Evolutionary conservation across 169 alveolate genomes (phyloP), one percentile per base, ranked within the genome.

Genomic region (Eimeria mitis): DNA sequence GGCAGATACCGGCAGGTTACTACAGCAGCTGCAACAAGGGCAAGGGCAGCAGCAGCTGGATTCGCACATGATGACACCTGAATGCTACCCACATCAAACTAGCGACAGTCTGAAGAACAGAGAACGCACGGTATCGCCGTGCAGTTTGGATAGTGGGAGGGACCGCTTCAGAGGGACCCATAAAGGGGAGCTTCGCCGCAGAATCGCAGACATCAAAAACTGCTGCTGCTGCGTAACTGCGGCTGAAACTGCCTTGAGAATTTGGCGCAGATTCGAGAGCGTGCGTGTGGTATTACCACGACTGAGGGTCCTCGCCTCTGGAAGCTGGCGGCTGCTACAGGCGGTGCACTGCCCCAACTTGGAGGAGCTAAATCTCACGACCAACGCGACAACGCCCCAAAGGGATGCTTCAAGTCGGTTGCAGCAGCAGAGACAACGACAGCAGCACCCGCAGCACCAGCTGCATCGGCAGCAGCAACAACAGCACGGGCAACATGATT

Each of bases 261-360:
- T 87, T 28, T 63, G 81, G 83, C 78, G 65, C 47, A 87, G 28
- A n/a, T 87, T 87, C 19, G 65, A 63, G n/a, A 42, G 52, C 42
- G 79, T 87, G 34, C 81, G 92, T 42, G 42, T 87, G 19, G 63
- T 59, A 61, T 49, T 87, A 42, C 92, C 92, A 49, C 92, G 61
- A 11, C 81, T 87, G 47, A 49, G 63, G 31, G 42, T 37, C 65
- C 92, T 87, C 34, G 92, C 79, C 56, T 44, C 73, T 44, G 92
- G 92, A 42, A 87, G 92, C 83, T 87, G 92, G 92, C 92, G 92
- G 92, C 83, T 87, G 83, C 65, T 87, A 23, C 79, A 63, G 61
- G 81, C 28, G 81, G 13, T 87, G 68, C 92, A 87, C 23, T 87
- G 92, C 83, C 92, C 92, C 65, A 40, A 40, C 61, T 31, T 87